Base-by-base conservation (phyloP, 805 yeast genomes). In the Saccharomycopsis capsularis region DNA sequence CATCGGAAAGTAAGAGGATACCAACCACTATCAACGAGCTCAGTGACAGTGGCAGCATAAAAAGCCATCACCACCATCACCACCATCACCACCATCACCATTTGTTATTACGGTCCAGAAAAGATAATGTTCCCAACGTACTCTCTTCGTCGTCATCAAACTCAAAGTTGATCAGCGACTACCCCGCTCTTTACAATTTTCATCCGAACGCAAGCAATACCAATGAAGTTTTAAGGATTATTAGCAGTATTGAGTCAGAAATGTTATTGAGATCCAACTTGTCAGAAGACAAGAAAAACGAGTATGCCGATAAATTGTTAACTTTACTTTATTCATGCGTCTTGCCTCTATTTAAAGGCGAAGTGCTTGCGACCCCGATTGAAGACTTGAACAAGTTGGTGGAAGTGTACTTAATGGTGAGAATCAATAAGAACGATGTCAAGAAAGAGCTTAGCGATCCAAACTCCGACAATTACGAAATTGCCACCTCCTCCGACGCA, bases 351-450 rank as follows among this genome's bases (percentile, higher is more conserved):
- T 68, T 68, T 51, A 58, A 60, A 50, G 64, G 68, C 21, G 70
- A 65, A 37, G 45, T 59, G 16, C 45, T 68, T 13, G 59, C 61
- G 29, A 61, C 63, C 0, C 66, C 71, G 3, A 57, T 68, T 5
- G 73, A 68, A 40, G 71, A 68, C 52, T 57, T 67, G 43, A 68
- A 65, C 52, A 65, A 62, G 40, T 50, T 68, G 29, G 64, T 66
- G 1, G 61, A 62, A 21, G 46, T 67, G 7, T 66, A 66, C 52
- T 46, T 65, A n/a, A 55, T 59, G 22, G 52, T 67, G 6, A 53
- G 66, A 27, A 47, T 50, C 9, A 44, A 38, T 21, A 37, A 18
- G 22, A 13, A 21, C n/a, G 48, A 42, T 2, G 37, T 45, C 11
- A 24, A 38, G 29, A 41, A 38, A 11, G 48, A 35, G 11, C 6